These are phyloP conservation scores for Dryas integrifolia DNA, from an alignment of 331 rosid genomes.

Conservation along the genomic window DNA sequence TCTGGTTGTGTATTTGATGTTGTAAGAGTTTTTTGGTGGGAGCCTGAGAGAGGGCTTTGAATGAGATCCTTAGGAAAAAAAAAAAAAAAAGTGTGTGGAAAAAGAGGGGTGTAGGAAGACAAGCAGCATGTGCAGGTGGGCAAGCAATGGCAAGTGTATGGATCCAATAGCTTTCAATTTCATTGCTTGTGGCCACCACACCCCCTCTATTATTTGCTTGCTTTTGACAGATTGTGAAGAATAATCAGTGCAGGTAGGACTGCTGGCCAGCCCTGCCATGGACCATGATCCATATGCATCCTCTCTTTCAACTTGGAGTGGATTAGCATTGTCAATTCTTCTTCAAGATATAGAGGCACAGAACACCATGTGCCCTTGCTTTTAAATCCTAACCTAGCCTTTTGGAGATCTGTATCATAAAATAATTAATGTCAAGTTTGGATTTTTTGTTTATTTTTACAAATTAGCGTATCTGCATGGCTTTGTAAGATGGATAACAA, in stretches of 20 bases:
- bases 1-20: not conserved
- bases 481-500: no score
- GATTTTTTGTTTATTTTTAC: not conserved
- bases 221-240: slow-evolving; percentile 25
- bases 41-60: not conserved
- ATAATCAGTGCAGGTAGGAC: slow-evolving; percentile 18
- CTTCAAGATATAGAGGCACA: not conserved
- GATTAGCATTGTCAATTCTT: slow-evolving; percentile 21
- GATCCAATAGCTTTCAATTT: slow-evolving; percentile 15
- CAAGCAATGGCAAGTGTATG: slow-evolving; percentile 19
- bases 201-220: slow-evolving; percentile 27
- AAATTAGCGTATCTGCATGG: not conserved
- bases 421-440: slow-evolving; percentile 5
- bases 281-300: slow-evolving; percentile 9
- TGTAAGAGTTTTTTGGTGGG: not conserved
- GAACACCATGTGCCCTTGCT: not conserved
- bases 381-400: slow-evolving; percentile 1
- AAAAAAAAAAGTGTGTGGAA: no score
- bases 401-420: not conserved
- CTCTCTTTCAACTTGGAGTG: slow-evolving; percentile 3
- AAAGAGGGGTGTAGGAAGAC: slow-evolving; percentile 12
- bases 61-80: not conserved
- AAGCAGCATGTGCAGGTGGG: slow-evolving; percentile 27
- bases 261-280: not conserved
- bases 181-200: slow-evolving; percentile 24